Conservation (phyloP, 2,329 filamentous ascomycete genomes). For the Fusarium caatingaense region DNA sequence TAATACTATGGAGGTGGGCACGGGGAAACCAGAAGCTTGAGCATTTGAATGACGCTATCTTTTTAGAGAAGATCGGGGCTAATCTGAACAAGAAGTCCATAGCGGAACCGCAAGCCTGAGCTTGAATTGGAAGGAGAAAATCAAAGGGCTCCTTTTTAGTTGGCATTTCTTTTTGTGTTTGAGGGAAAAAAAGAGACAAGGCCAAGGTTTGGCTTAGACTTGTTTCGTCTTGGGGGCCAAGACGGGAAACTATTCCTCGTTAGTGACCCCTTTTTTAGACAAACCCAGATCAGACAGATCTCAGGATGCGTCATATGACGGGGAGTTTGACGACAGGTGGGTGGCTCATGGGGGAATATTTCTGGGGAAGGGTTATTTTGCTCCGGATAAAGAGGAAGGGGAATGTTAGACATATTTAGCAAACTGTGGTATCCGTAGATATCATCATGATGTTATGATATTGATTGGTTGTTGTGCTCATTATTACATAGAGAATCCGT, state of each 20-base stretch:
- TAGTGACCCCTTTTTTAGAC: constrained; percentile 33
- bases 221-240: constrained; percentile 11
- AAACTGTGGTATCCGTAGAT: neutral
- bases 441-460: neutral
- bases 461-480: neutral
- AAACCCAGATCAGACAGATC: constrained; percentile 36
- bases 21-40: constrained; percentile 9
- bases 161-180: neutral
- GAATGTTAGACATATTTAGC: neutral
- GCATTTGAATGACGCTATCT: constrained; percentile 39
- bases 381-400: neutral
- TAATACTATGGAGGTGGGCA: constrained; percentile 11
- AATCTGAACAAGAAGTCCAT: constrained; percentile 13
- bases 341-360: neutral
- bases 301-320: constrained; percentile 39
- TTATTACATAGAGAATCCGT: neutral
- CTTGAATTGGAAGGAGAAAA: neutral
- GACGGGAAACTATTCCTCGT: constrained; percentile 9
- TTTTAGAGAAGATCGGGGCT: constrained; percentile 14
- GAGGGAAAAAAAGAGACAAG: neutral
- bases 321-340: constrained; percentile 32
- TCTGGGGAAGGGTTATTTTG: neutral
- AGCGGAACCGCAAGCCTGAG: constrained; percentile 38
- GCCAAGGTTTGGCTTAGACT: constrained; percentile 11
- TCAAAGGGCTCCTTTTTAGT: neutral